Percentiles rank a stretch among this genome's conserved stretches.
Evolutionary conservation across 2,329 filamentous ascomycete species (phyloP).

Genomic region (Nigrograna mackinnonii): DNA sequence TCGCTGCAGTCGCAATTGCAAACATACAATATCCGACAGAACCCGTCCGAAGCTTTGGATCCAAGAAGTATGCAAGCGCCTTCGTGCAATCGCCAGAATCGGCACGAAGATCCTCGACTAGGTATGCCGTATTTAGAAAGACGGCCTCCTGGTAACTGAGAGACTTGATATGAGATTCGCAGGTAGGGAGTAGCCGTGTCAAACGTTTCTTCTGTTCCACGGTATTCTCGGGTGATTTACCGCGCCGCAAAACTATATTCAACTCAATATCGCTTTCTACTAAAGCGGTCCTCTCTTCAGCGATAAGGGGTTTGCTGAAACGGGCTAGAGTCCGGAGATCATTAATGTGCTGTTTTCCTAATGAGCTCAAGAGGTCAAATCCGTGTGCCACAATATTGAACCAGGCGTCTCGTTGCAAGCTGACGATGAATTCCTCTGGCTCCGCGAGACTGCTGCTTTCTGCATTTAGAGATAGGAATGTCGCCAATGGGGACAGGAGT

Average conservation of each 20-base stretch:
- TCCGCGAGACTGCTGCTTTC: slow-evolving; percentile 63
- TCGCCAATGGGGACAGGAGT: slow-evolving; percentile 82
- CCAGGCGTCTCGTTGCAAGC: slow-evolving; percentile 87
- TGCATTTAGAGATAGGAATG: slow-evolving; percentile 68
- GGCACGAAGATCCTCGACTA: slow-evolving; percentile 87
- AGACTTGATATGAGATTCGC: slow-evolving; percentile 76
- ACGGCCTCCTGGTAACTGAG: slow-evolving; percentile 89
- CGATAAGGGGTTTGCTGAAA: slow-evolving; percentile 83
- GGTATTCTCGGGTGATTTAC: slow-evolving; percentile 78
- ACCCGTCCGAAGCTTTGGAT: slow-evolving; percentile 74
- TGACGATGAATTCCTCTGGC: slow-evolving; percentile 57
- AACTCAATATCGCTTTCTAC: slow-evolving; percentile 96
- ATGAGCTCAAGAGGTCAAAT: slow-evolving; percentile 74
- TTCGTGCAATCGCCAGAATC: slow-evolving; percentile 88
- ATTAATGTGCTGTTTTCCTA: slow-evolving; percentile 71
- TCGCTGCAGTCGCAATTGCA: slow-evolving; percentile 67
- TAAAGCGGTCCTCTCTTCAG: slow-evolving; percentile 85
- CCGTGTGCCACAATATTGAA: slow-evolving; percentile 97
- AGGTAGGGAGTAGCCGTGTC: slow-evolving; percentile 71
- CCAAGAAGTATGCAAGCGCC: slow-evolving; percentile 89
- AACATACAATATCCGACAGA: slow-evolving; percentile 66
- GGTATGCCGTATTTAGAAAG: slow-evolving; percentile 86
- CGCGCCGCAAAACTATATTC: slow-evolving; percentile 88
- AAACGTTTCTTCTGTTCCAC: slow-evolving; percentile 80
- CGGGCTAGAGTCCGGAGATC: slow-evolving; percentile 85